phyloP scores from a whole-genome alignment of 2,329 filamentous ascomycete genomes.

The Fusarium acutatum region DNA sequence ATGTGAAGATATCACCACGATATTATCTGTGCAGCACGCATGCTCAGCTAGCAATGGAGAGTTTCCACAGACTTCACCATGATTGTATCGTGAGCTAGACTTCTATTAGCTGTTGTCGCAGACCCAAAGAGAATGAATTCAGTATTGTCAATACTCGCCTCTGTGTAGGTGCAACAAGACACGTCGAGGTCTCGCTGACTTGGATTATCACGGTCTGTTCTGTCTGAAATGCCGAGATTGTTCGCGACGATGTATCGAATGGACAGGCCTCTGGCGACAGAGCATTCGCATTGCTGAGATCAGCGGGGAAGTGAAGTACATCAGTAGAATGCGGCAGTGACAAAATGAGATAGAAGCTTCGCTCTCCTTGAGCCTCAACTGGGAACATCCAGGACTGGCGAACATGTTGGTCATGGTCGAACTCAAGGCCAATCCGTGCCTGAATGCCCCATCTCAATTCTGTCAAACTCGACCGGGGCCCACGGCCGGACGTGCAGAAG shows the following conservation, averaged over 20 bases:
- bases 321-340: conserved; percentile 60
- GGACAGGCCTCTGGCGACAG: conserved; percentile 50
- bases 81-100: conserved; percentile 42
- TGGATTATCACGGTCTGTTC: conserved; percentile 57
- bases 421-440: conserved; percentile 69
- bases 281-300: conserved; percentile 57
- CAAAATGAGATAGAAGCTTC: conserved; percentile 51
- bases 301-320: conserved; percentile 57
- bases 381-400: conserved; percentile 63
- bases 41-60: conserved; percentile 48
- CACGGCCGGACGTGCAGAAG: conserved; percentile 73
- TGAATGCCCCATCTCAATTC: conserved; percentile 76
- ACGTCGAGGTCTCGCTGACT: conserved; percentile 60
- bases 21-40: conserved; percentile 51
- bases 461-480: conserved; percentile 68
- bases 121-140: background rate
- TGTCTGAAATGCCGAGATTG: conserved; percentile 55
- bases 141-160: conserved; percentile 36
- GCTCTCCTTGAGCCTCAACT: conserved; percentile 24
- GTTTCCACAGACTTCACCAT: conserved; percentile 46
- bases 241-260: conserved; percentile 63
- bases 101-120: conserved; percentile 20
- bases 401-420: conserved; percentile 59
- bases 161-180: conserved; percentile 48
- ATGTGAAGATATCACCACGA: conserved; percentile 55